Percentiles rank a stretch among this genome's conserved stretches.
These are phyloP conservation scores for Abelmoschus esculentus DNA, from an alignment of 345 rosid genomes.

Conservation along the genomic window DNA sequence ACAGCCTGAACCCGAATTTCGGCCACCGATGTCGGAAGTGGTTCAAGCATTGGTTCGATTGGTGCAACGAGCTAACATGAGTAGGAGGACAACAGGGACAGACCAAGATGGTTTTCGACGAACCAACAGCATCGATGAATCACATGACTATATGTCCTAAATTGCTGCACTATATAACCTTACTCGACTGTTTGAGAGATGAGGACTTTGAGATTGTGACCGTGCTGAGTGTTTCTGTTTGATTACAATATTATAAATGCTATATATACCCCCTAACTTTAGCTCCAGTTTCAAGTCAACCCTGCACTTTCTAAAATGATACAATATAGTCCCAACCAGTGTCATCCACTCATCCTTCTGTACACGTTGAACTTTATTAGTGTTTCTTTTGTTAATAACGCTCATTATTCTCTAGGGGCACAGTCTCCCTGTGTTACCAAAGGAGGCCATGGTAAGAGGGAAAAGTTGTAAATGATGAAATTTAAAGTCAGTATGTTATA, in stretches of 20 bases:
- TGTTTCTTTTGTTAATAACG: no score
- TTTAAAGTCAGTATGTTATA: no score
- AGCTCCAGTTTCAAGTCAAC: not conserved
- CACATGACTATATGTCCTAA: conserved; percentile 48
- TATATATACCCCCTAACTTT: not conserved
- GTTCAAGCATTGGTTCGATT: conserved; percentile 89
- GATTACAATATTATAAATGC: not conserved
- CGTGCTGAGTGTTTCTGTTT: not conserved
- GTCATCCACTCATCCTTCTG: not conserved
- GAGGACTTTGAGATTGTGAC: not conserved
- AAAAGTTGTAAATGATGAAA: no score
- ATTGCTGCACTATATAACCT: not conserved
- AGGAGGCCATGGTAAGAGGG: no score
- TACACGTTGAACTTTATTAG: no score
- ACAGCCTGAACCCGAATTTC: conserved; percentile 96
- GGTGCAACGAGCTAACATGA: conserved; percentile 97
- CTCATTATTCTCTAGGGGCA: no score
- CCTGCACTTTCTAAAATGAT: not conserved
- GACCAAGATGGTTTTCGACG: conserved; percentile 42
- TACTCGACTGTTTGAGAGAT: not conserved
- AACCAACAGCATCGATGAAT: conserved; percentile 22
- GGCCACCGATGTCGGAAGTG: conserved; percentile 98
- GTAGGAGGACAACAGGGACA: conserved; percentile 73
- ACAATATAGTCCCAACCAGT: not conserved
- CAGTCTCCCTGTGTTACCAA: no score